These are phyloP conservation scores for Pythium phragmiticola DNA, from an alignment of 352 stramenopile species.

Conservation along the genomic window DNA sequence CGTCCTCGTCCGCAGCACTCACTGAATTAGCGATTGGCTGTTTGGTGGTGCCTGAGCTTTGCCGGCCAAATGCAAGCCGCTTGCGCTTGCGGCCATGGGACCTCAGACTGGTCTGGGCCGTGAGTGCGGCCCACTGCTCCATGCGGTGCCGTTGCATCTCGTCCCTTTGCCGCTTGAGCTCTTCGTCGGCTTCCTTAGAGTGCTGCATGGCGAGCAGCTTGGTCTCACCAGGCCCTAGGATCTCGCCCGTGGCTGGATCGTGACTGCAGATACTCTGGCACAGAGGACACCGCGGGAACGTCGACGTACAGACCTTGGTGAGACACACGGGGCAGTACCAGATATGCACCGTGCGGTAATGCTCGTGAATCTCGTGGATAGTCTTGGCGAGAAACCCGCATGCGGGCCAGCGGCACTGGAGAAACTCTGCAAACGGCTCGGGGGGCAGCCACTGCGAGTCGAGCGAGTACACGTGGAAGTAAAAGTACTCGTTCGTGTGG, in stretches of 20 bases:
- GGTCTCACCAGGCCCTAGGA: slow-evolving; percentile 60
- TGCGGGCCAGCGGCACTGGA: slow-evolving; percentile 60
- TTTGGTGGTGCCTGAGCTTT: background rate
- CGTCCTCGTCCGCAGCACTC: slow-evolving; percentile 9
- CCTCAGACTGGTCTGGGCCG: slow-evolving; percentile 33
- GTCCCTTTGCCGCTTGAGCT: slow-evolving; percentile 44
- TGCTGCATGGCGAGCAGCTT: slow-evolving; percentile 45
- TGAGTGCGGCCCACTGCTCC: slow-evolving; percentile 52
- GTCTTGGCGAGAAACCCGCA: slow-evolving; percentile 52
- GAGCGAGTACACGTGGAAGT: slow-evolving; percentile 78
- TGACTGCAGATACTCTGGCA: slow-evolving; percentile 65
- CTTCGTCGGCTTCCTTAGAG: slow-evolving; percentile 43
- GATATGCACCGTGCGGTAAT: slow-evolving; percentile 57
- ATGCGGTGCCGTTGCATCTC: slow-evolving; percentile 68
- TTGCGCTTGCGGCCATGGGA: slow-evolving; percentile 31
- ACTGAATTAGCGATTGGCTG: background rate
- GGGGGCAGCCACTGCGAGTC: slow-evolving; percentile 81
- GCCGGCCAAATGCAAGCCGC: slow-evolving; percentile 35
- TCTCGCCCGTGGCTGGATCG: slow-evolving; percentile 49
- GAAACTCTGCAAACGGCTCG: slow-evolving; percentile 57
- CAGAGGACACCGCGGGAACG: slow-evolving; percentile 62
- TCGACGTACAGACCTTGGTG: slow-evolving; percentile 60
- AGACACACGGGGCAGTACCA: slow-evolving; percentile 84
- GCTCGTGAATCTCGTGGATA: slow-evolving; percentile 79
- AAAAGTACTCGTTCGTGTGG: slow-evolving; percentile 86